These are phyloP conservation scores for Ceratocystis diversiconidia DNA, from an alignment of 2,329 filamentous ascomycete genomes.

Conservation along the genomic window DNA sequence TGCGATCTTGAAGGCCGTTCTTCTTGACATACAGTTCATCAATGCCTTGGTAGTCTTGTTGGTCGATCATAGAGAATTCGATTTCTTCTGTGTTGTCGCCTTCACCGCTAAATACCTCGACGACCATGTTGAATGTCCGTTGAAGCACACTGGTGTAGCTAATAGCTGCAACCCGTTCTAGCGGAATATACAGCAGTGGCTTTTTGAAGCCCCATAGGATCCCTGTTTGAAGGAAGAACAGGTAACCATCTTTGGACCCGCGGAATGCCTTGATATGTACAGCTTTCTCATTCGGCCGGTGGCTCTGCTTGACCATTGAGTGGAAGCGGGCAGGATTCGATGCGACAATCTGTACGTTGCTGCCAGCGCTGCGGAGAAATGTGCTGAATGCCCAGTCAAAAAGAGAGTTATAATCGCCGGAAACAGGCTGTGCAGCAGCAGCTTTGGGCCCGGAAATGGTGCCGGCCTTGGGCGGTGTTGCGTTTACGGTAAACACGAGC, in stretches of 20 bases:
- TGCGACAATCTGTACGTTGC: constrained; percentile 34
- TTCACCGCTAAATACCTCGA: constrained; percentile 40
- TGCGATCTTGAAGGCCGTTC: constrained; percentile 49
- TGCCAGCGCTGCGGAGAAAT: constrained; percentile 37
- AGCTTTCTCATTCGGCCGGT: constrained; percentile 46
- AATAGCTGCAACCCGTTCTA: constrained; percentile 46
- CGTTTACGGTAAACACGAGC: constrained; percentile 49
- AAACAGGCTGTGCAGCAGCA: constrained; percentile 36
- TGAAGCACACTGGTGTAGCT: constrained; percentile 55
- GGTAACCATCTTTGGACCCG: constrained; percentile 53
- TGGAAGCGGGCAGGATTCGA: constrained; percentile 44
- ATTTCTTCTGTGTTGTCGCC: constrained; percentile 40
- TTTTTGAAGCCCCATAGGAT: constrained; percentile 61
- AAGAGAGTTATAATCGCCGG: constrained; percentile 43
- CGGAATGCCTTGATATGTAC: constrained; percentile 53
- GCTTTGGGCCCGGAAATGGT: constrained; percentile 39
- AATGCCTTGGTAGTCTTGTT: constrained; percentile 51
- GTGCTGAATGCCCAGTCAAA: constrained; percentile 47
- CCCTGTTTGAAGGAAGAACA: constrained; percentile 52
- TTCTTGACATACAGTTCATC: constrained; percentile 47
- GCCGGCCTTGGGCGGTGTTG: constrained; percentile 45
- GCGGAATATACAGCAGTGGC: constrained; percentile 48
- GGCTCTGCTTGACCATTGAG: constrained; percentile 40
- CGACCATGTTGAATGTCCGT: constrained; percentile 52
- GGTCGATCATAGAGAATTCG: constrained; percentile 56